phyloP scores from a whole-genome alignment of 2,329 filamentous ascomycete genomes.

The Cordyceps militaris region DNA sequence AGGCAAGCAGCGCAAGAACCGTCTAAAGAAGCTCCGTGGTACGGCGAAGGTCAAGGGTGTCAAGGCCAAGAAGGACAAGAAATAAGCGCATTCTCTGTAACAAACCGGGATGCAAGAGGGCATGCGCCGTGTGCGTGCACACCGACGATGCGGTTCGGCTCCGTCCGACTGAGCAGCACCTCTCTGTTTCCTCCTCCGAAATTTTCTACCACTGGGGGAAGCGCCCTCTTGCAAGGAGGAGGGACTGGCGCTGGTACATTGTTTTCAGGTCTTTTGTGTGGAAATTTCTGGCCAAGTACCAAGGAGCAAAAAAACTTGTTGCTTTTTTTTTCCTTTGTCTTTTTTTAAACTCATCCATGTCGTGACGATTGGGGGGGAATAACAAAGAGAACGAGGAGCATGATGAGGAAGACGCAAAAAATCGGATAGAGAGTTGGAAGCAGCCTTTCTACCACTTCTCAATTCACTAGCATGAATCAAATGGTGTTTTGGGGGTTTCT shows the following conservation, averaged over 20 bases:
- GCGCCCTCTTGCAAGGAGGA: background rate
- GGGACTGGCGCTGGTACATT: slow-evolving; percentile 6
- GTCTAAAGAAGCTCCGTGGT: slow-evolving; percentile 95
- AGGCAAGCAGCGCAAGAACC: slow-evolving; percentile 99
- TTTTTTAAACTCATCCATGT: slow-evolving; percentile 2
- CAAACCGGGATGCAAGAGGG: slow-evolving; percentile 8
- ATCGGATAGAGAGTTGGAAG: slow-evolving; percentile 5
- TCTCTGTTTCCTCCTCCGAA: background rate
- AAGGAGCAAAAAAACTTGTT: slow-evolving; percentile 1
- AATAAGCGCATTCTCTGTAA: slow-evolving; percentile 50
- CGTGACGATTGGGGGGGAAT: background rate
- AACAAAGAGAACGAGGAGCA: background rate
- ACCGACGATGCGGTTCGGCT: background rate
- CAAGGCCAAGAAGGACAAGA: slow-evolving; percentile 90
- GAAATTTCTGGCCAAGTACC: slow-evolving; percentile 7
- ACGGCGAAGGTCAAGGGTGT: slow-evolving; percentile 97
- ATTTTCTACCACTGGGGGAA: background rate
- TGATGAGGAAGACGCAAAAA: slow-evolving; percentile 6
- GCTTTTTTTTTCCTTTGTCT: background rate
- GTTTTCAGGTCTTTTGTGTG: slow-evolving; percentile 2
- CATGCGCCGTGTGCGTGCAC: background rate
- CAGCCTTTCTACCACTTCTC: slow-evolving; percentile 17
- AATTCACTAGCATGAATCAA: slow-evolving; percentile 37
- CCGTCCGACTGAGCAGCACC: background rate
- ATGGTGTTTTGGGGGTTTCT: slow-evolving; percentile 35